Evolutionary conservation across 1,284 basidiomycete genomes (phyloP), one percentile per base, ranked within the genome.

Genomic region (Sporisorium graminicola): DNA sequence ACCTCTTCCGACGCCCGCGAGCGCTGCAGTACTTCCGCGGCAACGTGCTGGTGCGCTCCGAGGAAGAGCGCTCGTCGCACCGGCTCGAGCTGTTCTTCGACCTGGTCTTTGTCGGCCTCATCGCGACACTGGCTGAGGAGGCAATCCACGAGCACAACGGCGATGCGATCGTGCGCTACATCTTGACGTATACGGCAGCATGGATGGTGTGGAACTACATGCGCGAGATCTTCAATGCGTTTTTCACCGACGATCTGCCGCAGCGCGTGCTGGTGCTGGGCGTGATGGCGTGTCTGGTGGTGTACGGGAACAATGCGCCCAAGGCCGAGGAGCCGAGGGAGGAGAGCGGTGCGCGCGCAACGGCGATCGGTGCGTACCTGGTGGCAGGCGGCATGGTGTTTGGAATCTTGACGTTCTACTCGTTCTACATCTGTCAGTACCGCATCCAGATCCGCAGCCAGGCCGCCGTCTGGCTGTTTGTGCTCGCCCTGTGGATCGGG

Each of bases 21-120:
- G 65, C 80, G 6, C 62, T 81, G n/a, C 80, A 82, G 63, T 81
- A 82, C 64, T 82, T 82, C 40, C 71, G 80, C 18, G 80, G 79
- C 29, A 60, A 57, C 35, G 54, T 63, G 9, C 64, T 82, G 26
- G 74, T 82, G 16, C 60, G 79, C 10, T 74, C 69, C 2, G 65
- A 78, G 5, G 79, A 74, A 13, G 80, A 82, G 52, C 64, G 81
- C 5, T 71, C 71, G 7, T 70, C 65, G 4, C 74, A 69, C 20
- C 66, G 81, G 0, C 55, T 80, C 16, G 79, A 81, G 49, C 61
- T 82, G 18, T 82, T 82, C 58, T 82, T 82, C 46, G 80, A 82
- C 35, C 63, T 82, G 13, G 73, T 76, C 1, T 81, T 82, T 22
- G 81, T 82, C 47, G 81, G 81, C 6, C 63, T 82, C 24, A 79